phyloP scores from a whole-genome alignment of 2,329 filamentous ascomycete genomes.

The Microcera coccophila region DNA sequence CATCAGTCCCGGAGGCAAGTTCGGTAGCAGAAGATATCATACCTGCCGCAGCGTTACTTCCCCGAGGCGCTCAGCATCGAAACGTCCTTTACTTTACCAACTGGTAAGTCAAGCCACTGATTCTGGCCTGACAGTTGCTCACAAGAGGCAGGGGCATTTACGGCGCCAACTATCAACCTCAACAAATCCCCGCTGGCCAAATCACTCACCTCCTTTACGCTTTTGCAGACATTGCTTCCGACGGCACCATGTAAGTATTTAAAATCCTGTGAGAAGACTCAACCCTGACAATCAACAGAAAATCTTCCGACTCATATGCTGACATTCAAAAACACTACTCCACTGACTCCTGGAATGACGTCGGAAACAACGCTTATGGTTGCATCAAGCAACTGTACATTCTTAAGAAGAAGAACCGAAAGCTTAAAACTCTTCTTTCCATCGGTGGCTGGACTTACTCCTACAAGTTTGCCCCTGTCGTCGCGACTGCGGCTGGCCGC shows the following conservation, averaged over 20 bases:
- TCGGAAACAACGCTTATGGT: conserved; percentile 66
- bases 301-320: conserved; percentile 34
- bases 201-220: conserved; percentile 71
- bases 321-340: conserved; percentile 65
- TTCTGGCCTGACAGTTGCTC: neutral
- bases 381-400: conserved; percentile 73
- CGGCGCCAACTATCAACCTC: conserved; percentile 65
- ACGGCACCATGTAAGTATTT: conserved; percentile 45
- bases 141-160: conserved; percentile 61
- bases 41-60: conserved; percentile 8
- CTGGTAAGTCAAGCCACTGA: conserved; percentile 39
- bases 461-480: conserved; percentile 45
- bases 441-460: conserved; percentile 81
- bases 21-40: neutral
- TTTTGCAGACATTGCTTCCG: conserved; percentile 44
- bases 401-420: conserved; percentile 70
- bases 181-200: conserved; percentile 62
- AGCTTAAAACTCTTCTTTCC: conserved; percentile 74
- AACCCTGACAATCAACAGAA: conserved; percentile 11
- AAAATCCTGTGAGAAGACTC: neutral
- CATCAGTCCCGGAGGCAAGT: neutral
- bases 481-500: conserved; percentile 58
- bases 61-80: conserved; percentile 13
- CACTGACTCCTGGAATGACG: conserved; percentile 56
- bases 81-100: conserved; percentile 54